A percentile compares a stretch with the other conserved stretches of the same genome.
phyloP scores from a whole-genome alignment of 2,329 filamentous ascomycete species.

The Fusarium sp. region DNA sequence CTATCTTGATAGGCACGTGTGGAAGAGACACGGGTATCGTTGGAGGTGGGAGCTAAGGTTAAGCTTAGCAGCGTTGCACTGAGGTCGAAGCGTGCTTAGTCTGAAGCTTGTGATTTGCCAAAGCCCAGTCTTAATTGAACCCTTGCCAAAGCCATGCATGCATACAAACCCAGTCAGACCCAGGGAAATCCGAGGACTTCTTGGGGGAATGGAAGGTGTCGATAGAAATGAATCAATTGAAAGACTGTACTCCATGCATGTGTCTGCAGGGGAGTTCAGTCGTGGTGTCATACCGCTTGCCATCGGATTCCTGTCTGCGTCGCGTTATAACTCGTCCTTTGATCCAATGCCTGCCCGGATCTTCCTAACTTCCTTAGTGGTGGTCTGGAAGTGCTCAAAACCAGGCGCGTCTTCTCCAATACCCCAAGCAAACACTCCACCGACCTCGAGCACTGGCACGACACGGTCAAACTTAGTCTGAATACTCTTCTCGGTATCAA shows the following conservation, averaged over 20 bases:
- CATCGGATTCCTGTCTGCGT: not conserved
- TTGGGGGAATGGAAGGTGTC: not conserved
- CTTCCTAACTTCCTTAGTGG: constrained; percentile 44
- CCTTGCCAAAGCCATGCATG: constrained; percentile 24
- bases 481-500: constrained; percentile 74
- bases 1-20: constrained; percentile 43
- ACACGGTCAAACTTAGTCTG: constrained; percentile 72
- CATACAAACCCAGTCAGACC: not conserved
- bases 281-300: constrained; percentile 18
- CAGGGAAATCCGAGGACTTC: constrained; percentile 1
- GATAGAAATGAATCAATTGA: constrained; percentile 12
- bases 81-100: constrained; percentile 41
- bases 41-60: constrained; percentile 36
- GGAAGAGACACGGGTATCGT: constrained; percentile 36
- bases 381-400: constrained; percentile 59
- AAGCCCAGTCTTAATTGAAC: no score
- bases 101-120: constrained; percentile 44
- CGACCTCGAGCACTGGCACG: constrained; percentile 67
- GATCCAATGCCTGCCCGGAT: constrained; percentile 23
- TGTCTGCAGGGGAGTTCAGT: constrained; percentile 6
- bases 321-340: constrained; percentile 51
- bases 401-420: constrained; percentile 73
- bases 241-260: constrained; percentile 19
- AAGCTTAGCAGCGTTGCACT: constrained; percentile 33
- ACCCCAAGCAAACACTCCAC: constrained; percentile 82